Base-by-base conservation (phyloP, 257 asterid species). In the Solanum peruvianum region DNA sequence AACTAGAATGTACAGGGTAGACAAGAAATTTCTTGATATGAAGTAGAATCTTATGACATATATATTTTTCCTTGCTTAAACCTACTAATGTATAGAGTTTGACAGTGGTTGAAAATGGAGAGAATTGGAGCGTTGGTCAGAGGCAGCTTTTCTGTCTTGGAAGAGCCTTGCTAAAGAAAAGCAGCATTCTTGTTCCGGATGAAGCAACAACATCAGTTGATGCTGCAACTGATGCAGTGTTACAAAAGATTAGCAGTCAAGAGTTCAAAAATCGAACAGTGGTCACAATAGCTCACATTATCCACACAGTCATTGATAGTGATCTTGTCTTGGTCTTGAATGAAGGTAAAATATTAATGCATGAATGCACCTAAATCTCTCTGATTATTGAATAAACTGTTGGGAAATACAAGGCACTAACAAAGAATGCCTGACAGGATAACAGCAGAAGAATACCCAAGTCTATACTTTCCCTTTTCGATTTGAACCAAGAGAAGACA, bases 191-290 rank as follows among this genome's bases (percentile, higher is more conserved):
- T 18, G 94, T 97, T 64, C 94, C 95, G 29, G 99, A 97, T 78
- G 99, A 97, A 94, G 99, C 99, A 87, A 97, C 99, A 2, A 98
- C 99, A 76, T 97, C 99, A 0, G 95, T 97, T 27, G 99, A 97
- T 92, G 95, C 99, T 18, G 97, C 98, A 80, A 97, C 99, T 9
- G 99, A 97, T 76, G 98, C 94, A 49, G 91, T 91, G 52, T 88
- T 97, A 85, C 99, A 97, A 89, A 95, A 93, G 75, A 89, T 97
- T 76, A 95, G 94, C 76, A 89, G 92, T 66, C 90, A 88, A 87
- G 99, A 93, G 82, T 97, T 95, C 83, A 89, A 87, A 84, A 94
- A 94, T 83, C 94, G 95, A 49, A 97, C 99, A 3, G 95, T 95
- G 21, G 96, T 97, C 86, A 97, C 99, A 44, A 95, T 97, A 90